These are phyloP conservation scores for Cephalotrichum gorgonifer DNA, from an alignment of 2,329 filamentous ascomycete species.

Conservation along the genomic window DNA sequence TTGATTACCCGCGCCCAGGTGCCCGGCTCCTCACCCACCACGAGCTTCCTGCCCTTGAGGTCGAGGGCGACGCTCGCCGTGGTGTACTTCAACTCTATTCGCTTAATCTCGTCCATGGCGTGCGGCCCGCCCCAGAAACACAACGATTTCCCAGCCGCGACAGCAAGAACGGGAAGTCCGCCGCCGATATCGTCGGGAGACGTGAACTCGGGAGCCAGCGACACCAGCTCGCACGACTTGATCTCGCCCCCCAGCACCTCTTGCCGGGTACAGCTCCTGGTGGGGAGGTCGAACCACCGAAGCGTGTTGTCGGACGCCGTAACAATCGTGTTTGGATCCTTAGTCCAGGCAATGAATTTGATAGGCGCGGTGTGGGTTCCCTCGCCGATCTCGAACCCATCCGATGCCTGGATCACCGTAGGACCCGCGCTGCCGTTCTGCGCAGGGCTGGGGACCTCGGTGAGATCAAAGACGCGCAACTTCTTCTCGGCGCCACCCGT, in stretches of 20 bases:
- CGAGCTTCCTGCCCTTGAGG: constrained; percentile 66
- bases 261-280: constrained; percentile 63
- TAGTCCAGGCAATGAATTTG: constrained; percentile 93
- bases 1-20: constrained; percentile 96
- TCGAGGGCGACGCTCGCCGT: constrained; percentile 88
- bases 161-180: constrained; percentile 65
- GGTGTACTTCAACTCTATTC: constrained; percentile 68
- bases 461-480: constrained; percentile 83
- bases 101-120: constrained; percentile 66
- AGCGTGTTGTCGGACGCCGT: constrained; percentile 89
- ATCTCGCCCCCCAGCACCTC: constrained; percentile 75
- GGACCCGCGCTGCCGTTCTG: constrained; percentile 10
- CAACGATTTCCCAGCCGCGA: constrained; percentile 87
- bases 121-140: constrained; percentile 79
- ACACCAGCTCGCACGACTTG: constrained; percentile 83
- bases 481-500: constrained; percentile 97
- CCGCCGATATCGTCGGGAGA: constrained; percentile 53
- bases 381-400: constrained; percentile 75
- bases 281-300: constrained; percentile 87
- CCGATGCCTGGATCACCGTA: constrained; percentile 44
- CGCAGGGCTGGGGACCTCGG: constrained; percentile 37
- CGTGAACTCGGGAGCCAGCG: constrained; percentile 47
- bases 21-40: constrained; percentile 83
- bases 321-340: constrained; percentile 76
- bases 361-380: constrained; percentile 79